Conservation (phyloP, 1,284 basidiomycete genomes). For the Mycena citricolor region DNA sequence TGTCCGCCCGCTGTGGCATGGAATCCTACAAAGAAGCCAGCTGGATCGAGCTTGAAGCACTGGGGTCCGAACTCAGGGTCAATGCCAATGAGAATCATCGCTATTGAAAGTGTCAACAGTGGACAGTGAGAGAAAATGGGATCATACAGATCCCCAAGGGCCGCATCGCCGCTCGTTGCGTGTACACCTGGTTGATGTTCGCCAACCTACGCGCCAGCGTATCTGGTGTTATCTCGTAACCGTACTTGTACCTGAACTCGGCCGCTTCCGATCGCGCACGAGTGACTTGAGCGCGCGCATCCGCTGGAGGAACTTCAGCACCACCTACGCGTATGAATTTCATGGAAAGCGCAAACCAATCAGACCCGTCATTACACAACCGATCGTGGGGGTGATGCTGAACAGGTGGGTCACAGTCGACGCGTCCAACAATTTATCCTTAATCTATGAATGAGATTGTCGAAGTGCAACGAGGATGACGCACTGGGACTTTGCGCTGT, state of each 20-base stretch:
- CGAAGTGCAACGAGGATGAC: conserved; percentile 27
- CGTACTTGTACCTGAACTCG: conserved; percentile 95
- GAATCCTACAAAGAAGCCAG: conserved; percentile 98
- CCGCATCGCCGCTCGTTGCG: conserved; percentile 96
- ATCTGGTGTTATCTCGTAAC: conserved; percentile 97
- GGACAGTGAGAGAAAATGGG: conserved; percentile 4
- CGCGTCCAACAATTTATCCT: conserved; percentile 98
- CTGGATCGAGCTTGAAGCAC: conserved; percentile 97
- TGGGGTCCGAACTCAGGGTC: conserved; percentile 92
- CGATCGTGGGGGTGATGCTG: conserved; percentile 94
- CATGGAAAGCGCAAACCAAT: conserved; percentile 63
- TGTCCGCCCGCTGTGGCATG: conserved; percentile 95
- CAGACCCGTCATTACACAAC: conserved; percentile 96
- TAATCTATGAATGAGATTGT: conserved; percentile 34
- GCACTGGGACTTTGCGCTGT: conserved; percentile 96
- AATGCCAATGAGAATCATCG: conserved; percentile 94
- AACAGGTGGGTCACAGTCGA: conserved; percentile 95
- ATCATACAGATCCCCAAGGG: conserved; percentile 90
- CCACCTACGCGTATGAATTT: too few relatives aligned
- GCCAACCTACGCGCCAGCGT: conserved; percentile 92
- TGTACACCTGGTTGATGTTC: conserved; percentile 99
- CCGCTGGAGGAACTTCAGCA: conserved; percentile 55
- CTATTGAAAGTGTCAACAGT: conserved; percentile 40
- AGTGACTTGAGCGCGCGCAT: conserved; percentile 88
- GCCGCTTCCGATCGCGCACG: conserved; percentile 91